Conservation (phyloP, 2,329 filamentous ascomycete genomes). For the Fusarium devonianum region DNA sequence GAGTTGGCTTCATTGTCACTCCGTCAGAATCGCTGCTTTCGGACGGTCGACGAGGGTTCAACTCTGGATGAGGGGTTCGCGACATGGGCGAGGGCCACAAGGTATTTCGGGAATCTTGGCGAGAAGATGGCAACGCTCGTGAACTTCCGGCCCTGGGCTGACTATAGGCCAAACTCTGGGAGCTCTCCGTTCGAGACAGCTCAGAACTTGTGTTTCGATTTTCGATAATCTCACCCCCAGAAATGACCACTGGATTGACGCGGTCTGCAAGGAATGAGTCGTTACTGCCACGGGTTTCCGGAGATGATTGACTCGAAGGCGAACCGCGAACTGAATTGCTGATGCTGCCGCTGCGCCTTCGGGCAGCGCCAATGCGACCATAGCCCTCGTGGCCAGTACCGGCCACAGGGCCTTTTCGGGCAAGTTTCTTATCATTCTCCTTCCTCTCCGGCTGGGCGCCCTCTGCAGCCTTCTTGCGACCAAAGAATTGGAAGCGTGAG, state of each 20-base stretch:
- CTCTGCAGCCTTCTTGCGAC: constrained; percentile 70
- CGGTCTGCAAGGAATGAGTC: constrained; percentile 68
- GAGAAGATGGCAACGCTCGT: constrained; percentile 50
- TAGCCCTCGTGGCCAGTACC: constrained; percentile 96
- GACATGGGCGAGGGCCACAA: constrained; percentile 64
- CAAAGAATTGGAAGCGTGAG: constrained; percentile 79
- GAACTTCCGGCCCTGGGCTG: constrained; percentile 50
- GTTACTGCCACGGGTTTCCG: constrained; percentile 58
- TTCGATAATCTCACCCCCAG: constrained; percentile 67
- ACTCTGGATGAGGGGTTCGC: constrained; percentile 40
- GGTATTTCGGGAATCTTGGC: constrained; percentile 52
- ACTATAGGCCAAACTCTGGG: constrained; percentile 53
- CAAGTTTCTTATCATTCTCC: constrained; percentile 47
- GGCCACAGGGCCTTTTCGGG: constrained; percentile 81
- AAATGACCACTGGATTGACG: constrained; percentile 71
- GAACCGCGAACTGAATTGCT: constrained; percentile 56
- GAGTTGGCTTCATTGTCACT: constrained; percentile 55
- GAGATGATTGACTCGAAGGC: constrained; percentile 55
- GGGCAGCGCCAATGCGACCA: constrained; percentile 67
- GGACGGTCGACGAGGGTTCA: constrained; percentile 54
- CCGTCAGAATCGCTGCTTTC: constrained; percentile 65
- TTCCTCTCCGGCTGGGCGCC: constrained; percentile 59
- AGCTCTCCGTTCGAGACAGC: constrained; percentile 57
- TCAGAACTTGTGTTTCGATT: constrained; percentile 64
- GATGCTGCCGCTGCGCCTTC: constrained; percentile 69